phyloP scores from a whole-genome alignment of 768 basidiomycete species.

The Dacryopinax primogenitus region DNA sequence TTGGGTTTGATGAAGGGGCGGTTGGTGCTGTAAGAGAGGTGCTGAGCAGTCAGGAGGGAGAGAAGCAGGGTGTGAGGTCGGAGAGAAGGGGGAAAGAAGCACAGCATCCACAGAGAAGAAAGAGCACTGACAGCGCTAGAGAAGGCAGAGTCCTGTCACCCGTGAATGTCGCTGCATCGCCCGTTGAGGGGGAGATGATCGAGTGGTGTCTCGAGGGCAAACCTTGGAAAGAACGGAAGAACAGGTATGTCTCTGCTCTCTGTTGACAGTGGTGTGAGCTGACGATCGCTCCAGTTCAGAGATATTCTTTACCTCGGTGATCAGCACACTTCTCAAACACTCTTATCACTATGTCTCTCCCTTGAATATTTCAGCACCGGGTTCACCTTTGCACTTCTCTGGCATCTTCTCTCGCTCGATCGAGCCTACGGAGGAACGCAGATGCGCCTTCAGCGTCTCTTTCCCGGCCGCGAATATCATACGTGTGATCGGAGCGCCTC shows the following conservation, averaged over 20 bases:
- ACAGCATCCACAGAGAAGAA: not conserved
- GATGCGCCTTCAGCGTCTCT: not conserved
- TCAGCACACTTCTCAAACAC: not conserved
- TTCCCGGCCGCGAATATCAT: not conserved
- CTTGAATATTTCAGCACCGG: not conserved
- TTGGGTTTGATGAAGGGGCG: not conserved
- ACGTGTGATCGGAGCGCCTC: not conserved
- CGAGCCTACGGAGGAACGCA: not conserved
- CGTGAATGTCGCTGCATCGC: not conserved
- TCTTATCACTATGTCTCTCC: not conserved
- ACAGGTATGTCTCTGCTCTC: not conserved
- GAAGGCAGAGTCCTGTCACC: not conserved
- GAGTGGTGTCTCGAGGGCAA: slow-evolving; percentile 4
- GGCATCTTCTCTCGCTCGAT: not conserved
- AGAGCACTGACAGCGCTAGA: not conserved
- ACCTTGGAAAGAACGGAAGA: not conserved
- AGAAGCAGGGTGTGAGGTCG: not conserved
- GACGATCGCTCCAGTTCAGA: not conserved
- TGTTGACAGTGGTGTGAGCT: not conserved
- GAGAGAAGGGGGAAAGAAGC: not conserved
- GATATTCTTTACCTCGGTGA: not conserved
- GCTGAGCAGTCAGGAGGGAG: not conserved
- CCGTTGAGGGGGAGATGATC: not conserved
- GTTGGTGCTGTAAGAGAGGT: not conserved
- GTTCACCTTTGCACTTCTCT: not conserved